Conservation (phyloP, 164 flowering plant genomes). For the Piper betle region DNA sequence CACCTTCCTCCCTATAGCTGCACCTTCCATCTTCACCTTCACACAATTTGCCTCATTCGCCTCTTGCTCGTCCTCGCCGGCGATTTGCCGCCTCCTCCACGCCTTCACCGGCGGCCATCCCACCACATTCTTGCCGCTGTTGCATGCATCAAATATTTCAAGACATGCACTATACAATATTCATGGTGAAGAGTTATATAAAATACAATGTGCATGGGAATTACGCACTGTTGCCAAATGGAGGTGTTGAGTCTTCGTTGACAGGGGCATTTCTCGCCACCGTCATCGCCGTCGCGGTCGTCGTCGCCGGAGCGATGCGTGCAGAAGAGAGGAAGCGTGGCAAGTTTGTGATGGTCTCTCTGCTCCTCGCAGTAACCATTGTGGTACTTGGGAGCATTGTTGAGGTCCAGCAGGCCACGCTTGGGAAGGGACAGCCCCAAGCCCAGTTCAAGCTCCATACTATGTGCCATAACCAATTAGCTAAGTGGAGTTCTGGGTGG, state of each 20-base stretch:
- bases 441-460: constrained; percentile 31
- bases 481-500: neutral
- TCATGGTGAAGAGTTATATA: too few relatives aligned
- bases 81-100: constrained; percentile 18
- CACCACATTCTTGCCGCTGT: constrained; percentile 11
- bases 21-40: constrained; percentile 73
- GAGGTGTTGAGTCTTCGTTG: neutral
- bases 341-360: neutral
- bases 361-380: constrained; percentile 14
- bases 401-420: constrained; percentile 14
- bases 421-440: constrained; percentile 23
- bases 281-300: neutral
- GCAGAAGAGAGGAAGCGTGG: constrained; percentile 11
- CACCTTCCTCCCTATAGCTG: constrained; percentile 46
- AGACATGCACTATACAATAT: too few relatives aligned
- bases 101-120: constrained; percentile 50
- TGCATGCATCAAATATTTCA: too few relatives aligned
- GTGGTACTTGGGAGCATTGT: constrained; percentile 1
- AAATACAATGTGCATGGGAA: too few relatives aligned
- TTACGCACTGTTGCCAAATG: neutral
- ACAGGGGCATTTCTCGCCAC: neutral
- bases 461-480: neutral
- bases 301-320: neutral
- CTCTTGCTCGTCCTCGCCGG: neutral
- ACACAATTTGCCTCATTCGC: constrained; percentile 19